These are phyloP conservation scores for Aleurites moluccanus DNA, from an alignment of 441 rosid species.

Conservation along the genomic window DNA sequence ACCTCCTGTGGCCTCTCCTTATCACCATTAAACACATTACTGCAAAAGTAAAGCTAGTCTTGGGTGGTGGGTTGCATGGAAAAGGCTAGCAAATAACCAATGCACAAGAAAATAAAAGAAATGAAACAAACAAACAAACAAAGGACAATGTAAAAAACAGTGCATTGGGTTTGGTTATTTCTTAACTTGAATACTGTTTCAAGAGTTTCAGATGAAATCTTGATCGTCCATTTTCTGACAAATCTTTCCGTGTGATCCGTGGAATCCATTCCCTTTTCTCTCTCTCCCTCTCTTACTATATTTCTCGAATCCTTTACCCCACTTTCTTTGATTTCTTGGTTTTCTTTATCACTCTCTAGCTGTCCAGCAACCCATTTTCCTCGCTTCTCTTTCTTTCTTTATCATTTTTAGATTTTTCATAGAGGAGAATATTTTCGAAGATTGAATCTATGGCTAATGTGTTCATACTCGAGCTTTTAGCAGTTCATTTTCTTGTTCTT, in stretches of 20 bases:
- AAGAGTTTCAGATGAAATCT: slow-evolving; percentile 34
- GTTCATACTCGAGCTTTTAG: slow-evolving; percentile 3
- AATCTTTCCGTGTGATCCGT: slow-evolving; percentile 22
- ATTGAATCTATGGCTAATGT: slow-evolving; percentile 18
- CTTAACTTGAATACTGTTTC: slow-evolving; percentile 15
- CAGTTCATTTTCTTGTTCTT: slow-evolving; percentile 36
- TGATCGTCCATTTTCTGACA: slow-evolving; percentile 44
- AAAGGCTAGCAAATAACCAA: slow-evolving; percentile 5
- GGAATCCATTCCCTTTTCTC: slow-evolving; percentile 12
- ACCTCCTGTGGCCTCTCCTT: not conserved
- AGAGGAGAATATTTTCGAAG: slow-evolving; percentile 18
- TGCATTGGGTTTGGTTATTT: slow-evolving; percentile 2
- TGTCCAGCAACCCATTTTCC: slow-evolving; percentile 1
- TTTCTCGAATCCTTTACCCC: slow-evolving; percentile 29
- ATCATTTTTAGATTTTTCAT: slow-evolving; percentile 9
- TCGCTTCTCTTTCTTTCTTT: slow-evolving; percentile 18
- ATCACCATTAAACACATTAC: not conserved
- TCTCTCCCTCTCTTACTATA: not conserved
- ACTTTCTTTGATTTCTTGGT: slow-evolving; percentile 17
- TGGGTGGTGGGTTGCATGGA: no score
- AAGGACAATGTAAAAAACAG: not conserved
- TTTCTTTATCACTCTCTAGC: not conserved
- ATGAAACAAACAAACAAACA: not conserved
- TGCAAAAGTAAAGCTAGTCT: not conserved
- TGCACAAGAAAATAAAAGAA: not conserved